Percentiles rank a stretch among this genome's conserved stretches.
Conservation (phyloP, 441 rosid genomes). For the Erodium trifolium region DNA sequence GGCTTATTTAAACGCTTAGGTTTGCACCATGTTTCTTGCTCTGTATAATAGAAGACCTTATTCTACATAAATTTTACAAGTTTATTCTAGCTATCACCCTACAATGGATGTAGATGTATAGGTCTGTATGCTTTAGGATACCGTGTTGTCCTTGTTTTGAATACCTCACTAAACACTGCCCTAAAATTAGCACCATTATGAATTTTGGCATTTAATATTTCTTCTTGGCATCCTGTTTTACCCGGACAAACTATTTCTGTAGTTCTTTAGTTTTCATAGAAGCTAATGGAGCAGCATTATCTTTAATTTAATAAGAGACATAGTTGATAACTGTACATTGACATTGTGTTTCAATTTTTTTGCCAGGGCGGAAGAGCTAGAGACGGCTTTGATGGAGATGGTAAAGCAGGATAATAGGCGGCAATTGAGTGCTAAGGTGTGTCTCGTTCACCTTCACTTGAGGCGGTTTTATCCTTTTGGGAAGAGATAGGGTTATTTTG, state of each 20-base stretch:
- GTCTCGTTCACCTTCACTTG: constrained; percentile 11
- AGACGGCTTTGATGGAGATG: constrained; percentile 98
- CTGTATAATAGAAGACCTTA: background rate
- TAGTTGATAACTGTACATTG: too few relatives aligned
- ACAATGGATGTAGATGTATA: background rate
- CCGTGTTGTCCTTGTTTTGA: background rate
- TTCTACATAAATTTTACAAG: background rate
- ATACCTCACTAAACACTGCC: background rate
- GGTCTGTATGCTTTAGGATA: background rate
- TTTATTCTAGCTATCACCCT: background rate
- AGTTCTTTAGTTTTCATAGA: background rate
- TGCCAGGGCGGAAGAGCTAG: constrained; percentile 90
- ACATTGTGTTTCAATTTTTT: constrained; percentile 12
- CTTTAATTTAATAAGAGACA: background rate
- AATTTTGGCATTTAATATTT: background rate
- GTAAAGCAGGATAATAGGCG: constrained; percentile 92
- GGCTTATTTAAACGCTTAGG: constrained; percentile 3
- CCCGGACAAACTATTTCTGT: background rate
- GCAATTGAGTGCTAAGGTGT: constrained; percentile 84
- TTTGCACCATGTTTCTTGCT: background rate
- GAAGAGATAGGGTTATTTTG: background rate
- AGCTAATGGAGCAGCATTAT: background rate
- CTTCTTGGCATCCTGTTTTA: background rate
- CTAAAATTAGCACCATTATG: background rate
- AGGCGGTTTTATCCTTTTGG: background rate